These are phyloP conservation scores for Arxiozyma slooffiae DNA, from an alignment of 1,139 yeast genomes.

Conservation along the genomic window DNA sequence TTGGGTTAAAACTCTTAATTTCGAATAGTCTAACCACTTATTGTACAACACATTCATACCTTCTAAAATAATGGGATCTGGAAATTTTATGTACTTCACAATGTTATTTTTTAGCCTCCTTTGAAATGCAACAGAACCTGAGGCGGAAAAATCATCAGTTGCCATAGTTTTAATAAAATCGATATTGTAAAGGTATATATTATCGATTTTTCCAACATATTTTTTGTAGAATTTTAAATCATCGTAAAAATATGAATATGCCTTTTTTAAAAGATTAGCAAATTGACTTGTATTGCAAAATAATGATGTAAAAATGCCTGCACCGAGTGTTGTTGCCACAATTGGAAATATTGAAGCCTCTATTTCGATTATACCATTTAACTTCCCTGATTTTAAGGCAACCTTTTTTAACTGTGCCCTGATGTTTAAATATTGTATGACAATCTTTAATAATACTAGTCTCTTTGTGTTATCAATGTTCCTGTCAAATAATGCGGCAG, in stretches of 20 bases:
- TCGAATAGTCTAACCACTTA: slow-evolving; percentile 38
- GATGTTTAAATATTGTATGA: slow-evolving; percentile 19
- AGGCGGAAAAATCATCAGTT: slow-evolving; percentile 52
- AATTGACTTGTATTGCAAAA: slow-evolving; percentile 18
- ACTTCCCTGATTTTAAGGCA: slow-evolving; percentile 8
- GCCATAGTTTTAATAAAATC: slow-evolving; percentile 44
- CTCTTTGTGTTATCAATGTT: slow-evolving; percentile 20
- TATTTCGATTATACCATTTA: slow-evolving; percentile 12
- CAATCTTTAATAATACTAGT: slow-evolving; percentile 19
- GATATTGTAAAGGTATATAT: slow-evolving; percentile 30
- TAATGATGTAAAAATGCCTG: slow-evolving; percentile 24
- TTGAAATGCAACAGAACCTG: slow-evolving; percentile 75
- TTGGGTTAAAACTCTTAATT: slow-evolving; percentile 21
- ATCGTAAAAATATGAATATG: slow-evolving; percentile 15
- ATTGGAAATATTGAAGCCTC: slow-evolving; percentile 19
- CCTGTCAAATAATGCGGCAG: slow-evolving; percentile 24
- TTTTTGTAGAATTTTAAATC: slow-evolving; percentile 16
- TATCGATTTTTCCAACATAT: slow-evolving; percentile 14
- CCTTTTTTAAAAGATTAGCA: slow-evolving; percentile 15
- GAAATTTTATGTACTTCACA: slow-evolving; percentile 42
- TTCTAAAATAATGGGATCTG: slow-evolving; percentile 51
- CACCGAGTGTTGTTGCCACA: slow-evolving; percentile 22
- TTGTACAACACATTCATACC: slow-evolving; percentile 54
- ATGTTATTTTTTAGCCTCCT: slow-evolving; percentile 52
- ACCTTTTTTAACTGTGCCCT: slow-evolving; percentile 16